Conservation (phyloP, 306 rosid species). For the Prunus mume region DNA sequence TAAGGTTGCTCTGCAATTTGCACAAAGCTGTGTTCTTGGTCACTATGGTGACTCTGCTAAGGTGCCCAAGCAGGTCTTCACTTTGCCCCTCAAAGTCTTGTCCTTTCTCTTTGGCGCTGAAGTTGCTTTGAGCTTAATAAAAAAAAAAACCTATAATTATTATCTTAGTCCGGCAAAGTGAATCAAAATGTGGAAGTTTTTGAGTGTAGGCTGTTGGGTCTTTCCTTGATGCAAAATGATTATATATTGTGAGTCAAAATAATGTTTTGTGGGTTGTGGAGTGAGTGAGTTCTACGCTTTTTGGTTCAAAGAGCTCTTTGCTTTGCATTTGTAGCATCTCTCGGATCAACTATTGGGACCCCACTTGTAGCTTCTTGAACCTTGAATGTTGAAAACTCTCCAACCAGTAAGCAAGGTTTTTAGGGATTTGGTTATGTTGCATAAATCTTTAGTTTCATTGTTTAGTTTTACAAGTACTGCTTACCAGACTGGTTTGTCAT, state of each 20-base stretch:
- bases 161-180: not conserved
- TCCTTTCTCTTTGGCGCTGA: not conserved
- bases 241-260: no score
- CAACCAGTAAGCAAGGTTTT: not conserved
- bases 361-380: not conserved
- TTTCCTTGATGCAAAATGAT: no score
- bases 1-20: constrained; percentile 73
- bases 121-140: not conserved
- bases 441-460: no score
- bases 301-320: no score
- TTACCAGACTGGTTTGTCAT: not conserved
- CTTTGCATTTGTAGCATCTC: no score
- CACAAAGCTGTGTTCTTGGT: constrained; percentile 56
- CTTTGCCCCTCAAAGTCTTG: not conserved
- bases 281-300: not conserved
- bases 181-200: not conserved
- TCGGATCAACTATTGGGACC: not conserved
- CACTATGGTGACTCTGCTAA: constrained; percentile 59
- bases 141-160: no score
- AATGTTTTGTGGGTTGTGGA: not conserved
- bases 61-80: constrained; percentile 75
- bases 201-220: not conserved
- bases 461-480: not conserved
- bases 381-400: not conserved
- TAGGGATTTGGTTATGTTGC: no score